Conservation (phyloP, 495 filamentous ascomycete species). For the Penicillium maclennaniae region DNA sequence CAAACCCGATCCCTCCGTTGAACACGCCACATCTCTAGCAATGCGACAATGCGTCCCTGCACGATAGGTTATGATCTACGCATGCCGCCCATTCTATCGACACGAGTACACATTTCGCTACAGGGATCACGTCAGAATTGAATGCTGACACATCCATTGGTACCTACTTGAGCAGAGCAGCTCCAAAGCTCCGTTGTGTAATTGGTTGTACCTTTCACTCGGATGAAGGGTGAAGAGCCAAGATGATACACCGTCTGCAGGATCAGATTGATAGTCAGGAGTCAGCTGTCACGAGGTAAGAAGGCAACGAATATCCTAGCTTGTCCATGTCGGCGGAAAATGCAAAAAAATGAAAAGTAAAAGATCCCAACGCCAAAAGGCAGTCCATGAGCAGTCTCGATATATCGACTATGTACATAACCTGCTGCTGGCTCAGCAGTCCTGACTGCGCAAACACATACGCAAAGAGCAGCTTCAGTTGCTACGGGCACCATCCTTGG, state of each 20-base stretch:
- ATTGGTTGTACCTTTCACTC: not conserved
- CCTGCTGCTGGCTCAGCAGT: constrained; percentile 29
- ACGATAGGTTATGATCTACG: constrained; percentile 5
- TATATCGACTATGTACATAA: constrained; percentile 48
- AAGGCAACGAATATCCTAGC: not conserved
- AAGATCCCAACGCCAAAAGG: constrained; percentile 35
- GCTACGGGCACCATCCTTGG: constrained; percentile 82
- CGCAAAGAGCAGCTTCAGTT: constrained; percentile 54
- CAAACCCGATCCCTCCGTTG: not conserved
- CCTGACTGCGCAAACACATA: constrained; percentile 14
- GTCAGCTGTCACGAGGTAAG: not conserved
- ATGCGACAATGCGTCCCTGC: not conserved
- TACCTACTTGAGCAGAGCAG: not conserved
- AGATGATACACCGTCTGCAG: not conserved
- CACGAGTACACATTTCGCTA: not conserved
- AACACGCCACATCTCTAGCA: not conserved
- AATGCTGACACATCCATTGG: not conserved
- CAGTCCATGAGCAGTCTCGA: constrained; percentile 40
- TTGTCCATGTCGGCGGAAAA: not conserved
- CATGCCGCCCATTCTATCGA: constrained; percentile 2
- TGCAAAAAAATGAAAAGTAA: no score
- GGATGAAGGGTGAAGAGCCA: not conserved
- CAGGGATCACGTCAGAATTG: not conserved
- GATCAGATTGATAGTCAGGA: not conserved
- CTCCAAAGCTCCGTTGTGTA: not conserved